Evolutionary conservation across 2,329 filamentous ascomycete species (phyloP).

Genomic region (Neopestalotiopsis clavispora): DNA sequence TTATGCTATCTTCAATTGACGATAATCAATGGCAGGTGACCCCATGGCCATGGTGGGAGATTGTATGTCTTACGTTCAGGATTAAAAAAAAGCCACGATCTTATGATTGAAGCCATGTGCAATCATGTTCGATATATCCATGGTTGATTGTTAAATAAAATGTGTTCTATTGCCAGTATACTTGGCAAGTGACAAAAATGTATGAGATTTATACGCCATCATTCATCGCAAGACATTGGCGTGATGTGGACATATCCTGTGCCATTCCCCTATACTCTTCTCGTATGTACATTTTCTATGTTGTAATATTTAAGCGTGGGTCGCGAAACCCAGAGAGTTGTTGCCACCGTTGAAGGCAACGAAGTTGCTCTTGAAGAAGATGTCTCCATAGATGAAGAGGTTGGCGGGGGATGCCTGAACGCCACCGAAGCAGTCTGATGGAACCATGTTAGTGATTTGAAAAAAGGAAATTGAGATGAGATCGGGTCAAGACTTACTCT

Average conservation of each 20-base stretch:
- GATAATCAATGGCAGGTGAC: too few species aligned
- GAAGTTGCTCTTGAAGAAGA: constrained; percentile 67
- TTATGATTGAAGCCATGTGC: too few species aligned
- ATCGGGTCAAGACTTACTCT: constrained; percentile 47
- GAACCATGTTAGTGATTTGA: constrained; percentile 17
- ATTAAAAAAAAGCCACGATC: too few species aligned
- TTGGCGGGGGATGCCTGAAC: constrained; percentile 62
- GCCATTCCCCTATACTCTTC: neutral
- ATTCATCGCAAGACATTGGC: too few species aligned
- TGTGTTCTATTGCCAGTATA: too few species aligned
- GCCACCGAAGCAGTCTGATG: constrained; percentile 67
- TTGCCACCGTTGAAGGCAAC: constrained; percentile 62
- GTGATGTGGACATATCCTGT: neutral
- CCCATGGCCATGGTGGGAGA: too few species aligned
- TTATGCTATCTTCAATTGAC: too few species aligned
- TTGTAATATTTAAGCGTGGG: constrained; percentile 51
- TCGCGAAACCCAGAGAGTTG: constrained; percentile 56
- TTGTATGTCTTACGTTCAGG: too few species aligned
- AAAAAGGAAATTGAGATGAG: neutral
- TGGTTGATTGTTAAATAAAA: too few species aligned
- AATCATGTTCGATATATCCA: too few species aligned
- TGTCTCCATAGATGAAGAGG: constrained; percentile 67
- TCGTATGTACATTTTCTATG: neutral
- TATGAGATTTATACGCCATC: too few species aligned
- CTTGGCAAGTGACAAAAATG: too few species aligned